Evolutionary conservation across 2,329 filamentous ascomycete genomes (phyloP).

Genomic region (Nemania serpens): DNA sequence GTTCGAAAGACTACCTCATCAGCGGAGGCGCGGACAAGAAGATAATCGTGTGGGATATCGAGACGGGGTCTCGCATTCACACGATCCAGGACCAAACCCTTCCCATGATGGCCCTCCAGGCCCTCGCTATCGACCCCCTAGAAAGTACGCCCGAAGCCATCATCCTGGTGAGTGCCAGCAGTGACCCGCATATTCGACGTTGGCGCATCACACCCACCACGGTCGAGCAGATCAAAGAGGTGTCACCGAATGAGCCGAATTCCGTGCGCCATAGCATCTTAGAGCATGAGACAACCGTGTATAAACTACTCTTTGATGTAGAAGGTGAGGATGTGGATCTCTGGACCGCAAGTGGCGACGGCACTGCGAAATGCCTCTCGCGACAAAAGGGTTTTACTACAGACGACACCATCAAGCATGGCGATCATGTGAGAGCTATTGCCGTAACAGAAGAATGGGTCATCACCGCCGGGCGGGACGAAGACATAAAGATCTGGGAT

Average conservation of each 20-base stretch:
- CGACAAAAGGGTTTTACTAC: constrained; percentile 69
- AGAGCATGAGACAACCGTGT: constrained; percentile 90
- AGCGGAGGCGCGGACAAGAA: constrained; percentile 79
- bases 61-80: constrained; percentile 70
- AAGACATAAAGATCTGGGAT: constrained; percentile 92
- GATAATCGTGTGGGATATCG: constrained; percentile 81
- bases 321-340: constrained; percentile 69
- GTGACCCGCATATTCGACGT: constrained; percentile 76
- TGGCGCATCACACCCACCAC: constrained; percentile 67
- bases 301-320: constrained; percentile 74
- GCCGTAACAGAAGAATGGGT: constrained; percentile 77
- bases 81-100: constrained; percentile 75
- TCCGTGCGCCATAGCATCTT: constrained; percentile 60
- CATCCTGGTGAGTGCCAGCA: constrained; percentile 78
- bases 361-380: constrained; percentile 79
- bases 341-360: constrained; percentile 94
- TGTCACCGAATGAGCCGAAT: constrained; percentile 47
- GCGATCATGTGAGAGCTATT: constrained; percentile 87
- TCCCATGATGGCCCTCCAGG: constrained; percentile 77
- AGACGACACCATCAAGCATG: constrained; percentile 77
- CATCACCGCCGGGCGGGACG: constrained; percentile 86
- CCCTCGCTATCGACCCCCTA: constrained; percentile 75
- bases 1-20: constrained; percentile 66
- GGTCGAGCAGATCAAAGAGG: constrained; percentile 59
- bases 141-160: constrained; percentile 55